phyloP scores from a whole-genome alignment of 495 filamentous ascomycete genomes.

The Penicillium tannophilum region DNA sequence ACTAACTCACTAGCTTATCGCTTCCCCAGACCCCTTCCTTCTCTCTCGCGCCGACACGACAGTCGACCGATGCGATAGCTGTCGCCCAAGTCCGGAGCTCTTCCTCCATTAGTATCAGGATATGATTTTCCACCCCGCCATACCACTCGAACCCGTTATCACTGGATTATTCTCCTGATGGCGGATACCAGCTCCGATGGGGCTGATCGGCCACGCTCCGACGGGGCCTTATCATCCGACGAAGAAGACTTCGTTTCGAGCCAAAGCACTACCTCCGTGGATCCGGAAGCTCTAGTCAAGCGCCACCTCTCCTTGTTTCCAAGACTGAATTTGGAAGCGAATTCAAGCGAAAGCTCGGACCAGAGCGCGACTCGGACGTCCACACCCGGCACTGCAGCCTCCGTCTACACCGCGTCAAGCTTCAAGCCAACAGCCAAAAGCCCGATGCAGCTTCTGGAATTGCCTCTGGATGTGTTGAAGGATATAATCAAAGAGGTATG shows the following conservation, averaged over 20 bases:
- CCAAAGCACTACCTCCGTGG: slow-evolving; percentile 33
- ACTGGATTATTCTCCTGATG: slow-evolving; percentile 2
- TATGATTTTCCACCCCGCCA: background rate
- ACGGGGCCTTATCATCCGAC: slow-evolving; percentile 34
- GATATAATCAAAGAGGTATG: slow-evolving; percentile 87
- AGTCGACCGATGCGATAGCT: background rate
- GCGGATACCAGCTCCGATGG: slow-evolving; percentile 17
- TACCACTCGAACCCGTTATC: background rate
- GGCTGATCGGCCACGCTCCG: slow-evolving; percentile 30
- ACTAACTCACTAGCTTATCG: slow-evolving; percentile 15
- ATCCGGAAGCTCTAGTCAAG: slow-evolving; percentile 15
- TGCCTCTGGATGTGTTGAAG: slow-evolving; percentile 85
- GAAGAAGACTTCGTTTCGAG: slow-evolving; percentile 41
- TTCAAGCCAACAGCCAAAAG: slow-evolving; percentile 18
- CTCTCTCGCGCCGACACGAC: slow-evolving; percentile 3
- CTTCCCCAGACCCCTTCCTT: slow-evolving; percentile 19
- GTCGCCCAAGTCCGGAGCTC: background rate
- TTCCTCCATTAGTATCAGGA: background rate
- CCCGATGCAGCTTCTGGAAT: slow-evolving; percentile 67
- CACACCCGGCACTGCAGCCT: slow-evolving; percentile 11
- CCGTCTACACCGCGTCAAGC: slow-evolving; percentile 4
- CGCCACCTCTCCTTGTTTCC: slow-evolving; percentile 18
- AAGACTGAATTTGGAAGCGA: slow-evolving; percentile 38
- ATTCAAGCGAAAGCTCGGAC: slow-evolving; percentile 11
- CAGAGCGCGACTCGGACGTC: slow-evolving; percentile 16